Evolutionary conservation across 164 flowering plant species (phyloP).

Genomic region (Aristolochia contorta): DNA sequence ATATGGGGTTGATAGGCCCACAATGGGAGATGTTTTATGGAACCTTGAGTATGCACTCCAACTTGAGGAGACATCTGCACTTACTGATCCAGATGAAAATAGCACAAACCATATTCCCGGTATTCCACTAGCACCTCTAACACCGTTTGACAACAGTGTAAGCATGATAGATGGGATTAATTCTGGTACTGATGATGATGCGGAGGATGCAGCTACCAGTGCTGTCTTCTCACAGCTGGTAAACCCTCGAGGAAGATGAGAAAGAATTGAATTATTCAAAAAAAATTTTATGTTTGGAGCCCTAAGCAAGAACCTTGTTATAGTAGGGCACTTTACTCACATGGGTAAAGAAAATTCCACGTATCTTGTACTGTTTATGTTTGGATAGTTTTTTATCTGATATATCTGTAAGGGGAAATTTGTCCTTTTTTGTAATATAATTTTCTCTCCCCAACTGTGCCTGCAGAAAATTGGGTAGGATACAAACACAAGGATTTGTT

Average conservation of each 20-base stretch:
- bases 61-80: constrained; percentile 74
- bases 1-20: constrained; percentile 80
- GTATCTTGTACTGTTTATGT: too few relatives aligned
- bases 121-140: constrained; percentile 41
- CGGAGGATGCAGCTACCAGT: constrained; percentile 77
- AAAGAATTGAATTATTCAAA: background rate
- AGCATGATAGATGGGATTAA: constrained; percentile 50
- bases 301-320: too few relatives aligned
- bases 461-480: constrained; percentile 6
- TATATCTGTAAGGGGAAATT: constrained; percentile 3
- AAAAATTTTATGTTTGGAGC: too few relatives aligned
- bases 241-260: constrained; percentile 88
- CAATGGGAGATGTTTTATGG: constrained; percentile 96
- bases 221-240: constrained; percentile 94
- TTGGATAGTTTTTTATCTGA: constrained; percentile 9
- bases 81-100: constrained; percentile 74
- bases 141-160: constrained; percentile 62
- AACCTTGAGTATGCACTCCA: constrained; percentile 89
- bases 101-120: constrained; percentile 79
- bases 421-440: background rate
- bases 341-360: too few relatives aligned
- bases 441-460: constrained; percentile 9
- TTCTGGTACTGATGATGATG: constrained; percentile 72
- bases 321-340: too few relatives aligned
- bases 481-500: constrained; percentile 2